phyloP scores from a whole-genome alignment of 2,329 filamentous ascomycete genomes.

The Trichoderma polysporum region DNA sequence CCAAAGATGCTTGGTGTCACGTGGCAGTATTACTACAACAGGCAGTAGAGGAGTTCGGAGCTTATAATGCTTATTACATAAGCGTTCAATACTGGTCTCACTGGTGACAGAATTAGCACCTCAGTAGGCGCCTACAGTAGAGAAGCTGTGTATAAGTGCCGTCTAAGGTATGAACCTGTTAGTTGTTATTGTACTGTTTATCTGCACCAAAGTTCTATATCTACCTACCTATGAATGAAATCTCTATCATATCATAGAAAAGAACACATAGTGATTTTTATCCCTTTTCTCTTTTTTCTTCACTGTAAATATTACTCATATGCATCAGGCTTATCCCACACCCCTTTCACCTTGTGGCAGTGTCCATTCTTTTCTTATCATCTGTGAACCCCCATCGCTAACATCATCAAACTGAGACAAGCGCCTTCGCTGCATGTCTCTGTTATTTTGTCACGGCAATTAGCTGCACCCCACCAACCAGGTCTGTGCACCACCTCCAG shows the following conservation, averaged over 20 bases:
- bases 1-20: background rate
- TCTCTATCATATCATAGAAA: too few relatives aligned
- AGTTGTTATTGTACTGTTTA: too few relatives aligned
- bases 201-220: too few relatives aligned
- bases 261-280: too few relatives aligned
- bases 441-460: background rate
- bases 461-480: slow-evolving; percentile 13
- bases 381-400: background rate
- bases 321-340: background rate
- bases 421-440: background rate
- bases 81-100: background rate
- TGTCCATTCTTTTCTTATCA: background rate
- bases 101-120: background rate
- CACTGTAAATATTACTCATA: background rate
- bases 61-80: background rate
- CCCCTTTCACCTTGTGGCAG: background rate
- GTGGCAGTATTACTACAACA: background rate
- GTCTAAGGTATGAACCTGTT: too few relatives aligned
- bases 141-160: too few relatives aligned
- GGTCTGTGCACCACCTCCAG: slow-evolving; percentile 30
- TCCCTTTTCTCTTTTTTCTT: background rate
- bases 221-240: too few relatives aligned
- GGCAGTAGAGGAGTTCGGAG: background rate
- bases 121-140: background rate
- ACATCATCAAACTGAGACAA: background rate